Percentiles rank a stretch among this genome's conserved stretches.
Conservation (phyloP, 202 grass and related monocot genomes). For the Saccharum hybrid region DNA sequence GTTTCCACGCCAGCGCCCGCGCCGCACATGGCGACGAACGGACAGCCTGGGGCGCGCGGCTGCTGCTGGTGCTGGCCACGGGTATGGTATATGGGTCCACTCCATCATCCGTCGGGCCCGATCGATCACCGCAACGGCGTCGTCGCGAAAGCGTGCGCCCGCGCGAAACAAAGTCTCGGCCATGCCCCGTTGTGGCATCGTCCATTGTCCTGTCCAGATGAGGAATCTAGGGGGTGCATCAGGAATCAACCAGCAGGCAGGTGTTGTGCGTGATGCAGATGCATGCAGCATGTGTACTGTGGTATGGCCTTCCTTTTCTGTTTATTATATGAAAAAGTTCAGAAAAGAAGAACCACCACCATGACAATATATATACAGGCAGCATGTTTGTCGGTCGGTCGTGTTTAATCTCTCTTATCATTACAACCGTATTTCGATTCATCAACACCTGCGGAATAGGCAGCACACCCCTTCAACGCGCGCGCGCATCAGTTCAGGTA, state of each 20-base stretch:
- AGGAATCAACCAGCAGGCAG: slow-evolving; percentile 30
- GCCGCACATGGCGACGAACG: slow-evolving; percentile 26
- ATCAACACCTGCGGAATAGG: too few species aligned
- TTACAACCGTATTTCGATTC: too few species aligned
- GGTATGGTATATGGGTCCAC: too few species aligned
- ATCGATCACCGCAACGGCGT: not conserved
- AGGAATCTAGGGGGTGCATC: slow-evolving; percentile 44
- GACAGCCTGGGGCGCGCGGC: slow-evolving; percentile 7
- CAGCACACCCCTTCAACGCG: too few species aligned
- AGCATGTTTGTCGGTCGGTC: too few species aligned
- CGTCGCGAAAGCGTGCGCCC: not conserved
- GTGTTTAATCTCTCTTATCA: too few species aligned
- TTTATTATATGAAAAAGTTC: not conserved
- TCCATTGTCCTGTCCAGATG: not conserved
- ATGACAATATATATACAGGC: too few species aligned
- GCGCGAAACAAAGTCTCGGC: not conserved
- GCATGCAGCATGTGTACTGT: not conserved
- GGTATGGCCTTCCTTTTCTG: not conserved
- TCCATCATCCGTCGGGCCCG: not conserved
- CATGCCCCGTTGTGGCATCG: not conserved
- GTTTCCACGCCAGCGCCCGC: not conserved
- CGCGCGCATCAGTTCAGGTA: too few species aligned
- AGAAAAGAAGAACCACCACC: too few species aligned
- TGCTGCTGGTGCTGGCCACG: not conserved
- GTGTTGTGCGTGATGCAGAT: not conserved